Evolutionary conservation across 192 early-diverging fungal genomes (phyloP).

Genomic region (Thamnidium elegans): DNA sequence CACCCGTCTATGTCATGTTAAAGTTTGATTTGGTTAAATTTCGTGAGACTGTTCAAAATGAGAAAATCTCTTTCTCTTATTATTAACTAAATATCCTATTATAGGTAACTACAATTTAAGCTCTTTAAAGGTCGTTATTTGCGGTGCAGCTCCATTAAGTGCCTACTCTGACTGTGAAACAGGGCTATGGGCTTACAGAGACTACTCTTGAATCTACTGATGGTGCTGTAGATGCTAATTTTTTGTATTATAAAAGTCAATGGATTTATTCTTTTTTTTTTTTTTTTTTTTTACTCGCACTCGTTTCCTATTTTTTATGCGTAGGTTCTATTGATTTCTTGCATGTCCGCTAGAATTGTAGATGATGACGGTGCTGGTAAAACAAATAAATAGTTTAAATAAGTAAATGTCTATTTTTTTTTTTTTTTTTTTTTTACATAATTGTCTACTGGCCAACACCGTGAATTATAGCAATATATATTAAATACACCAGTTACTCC

Average conservation of each 20-base stretch:
- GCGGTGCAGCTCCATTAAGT: constrained; percentile 70
- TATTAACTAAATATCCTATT: constrained; percentile 61
- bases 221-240: constrained; percentile 31
- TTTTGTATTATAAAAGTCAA: too few relatives aligned
- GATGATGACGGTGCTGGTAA: constrained; percentile 61
- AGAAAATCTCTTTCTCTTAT: constrained; percentile 67
- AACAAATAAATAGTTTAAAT: background rate
- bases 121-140: constrained; percentile 45
- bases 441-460: constrained; percentile 42
- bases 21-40: constrained; percentile 61
- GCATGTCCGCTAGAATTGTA: constrained; percentile 70
- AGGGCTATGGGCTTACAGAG: constrained; percentile 78
- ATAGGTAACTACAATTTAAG: constrained; percentile 62
- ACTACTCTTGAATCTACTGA: constrained; percentile 41
- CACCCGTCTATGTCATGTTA: constrained; percentile 54
- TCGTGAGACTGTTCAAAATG: constrained; percentile 66
- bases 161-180: constrained; percentile 36
- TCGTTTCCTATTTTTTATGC: too few relatives aligned
- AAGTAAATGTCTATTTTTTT: too few relatives aligned
- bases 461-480: too few relatives aligned
- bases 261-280: too few relatives aligned
- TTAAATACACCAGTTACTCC: too few relatives aligned
- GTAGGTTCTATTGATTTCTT: constrained; percentile 61
- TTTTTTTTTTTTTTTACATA: constrained; percentile 27
- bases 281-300: too few relatives aligned